Evolutionary conservation across 805 yeast species (phyloP).

Genomic region (Wickerhamomyces strasburgensis): DNA sequence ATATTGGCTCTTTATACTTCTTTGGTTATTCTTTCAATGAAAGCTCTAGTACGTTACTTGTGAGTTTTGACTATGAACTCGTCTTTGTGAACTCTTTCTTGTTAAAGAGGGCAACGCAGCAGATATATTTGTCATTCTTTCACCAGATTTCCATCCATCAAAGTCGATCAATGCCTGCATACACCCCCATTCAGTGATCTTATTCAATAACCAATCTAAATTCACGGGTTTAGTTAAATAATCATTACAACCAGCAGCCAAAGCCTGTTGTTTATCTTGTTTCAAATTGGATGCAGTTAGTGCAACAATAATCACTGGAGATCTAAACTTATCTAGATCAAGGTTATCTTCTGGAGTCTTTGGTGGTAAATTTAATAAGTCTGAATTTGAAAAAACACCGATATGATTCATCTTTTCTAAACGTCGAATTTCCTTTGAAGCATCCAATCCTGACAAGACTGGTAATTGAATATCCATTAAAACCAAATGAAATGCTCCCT

Average conservation of each 20-base stretch:
- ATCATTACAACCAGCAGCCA: constrained; percentile 97
- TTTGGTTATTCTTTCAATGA: no score
- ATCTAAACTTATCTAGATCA: constrained; percentile 61
- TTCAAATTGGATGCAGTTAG: constrained; percentile 87
- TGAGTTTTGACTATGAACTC: constrained; percentile 3
- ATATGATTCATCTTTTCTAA: constrained; percentile 76
- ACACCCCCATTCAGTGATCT: constrained; percentile 97
- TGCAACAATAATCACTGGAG: constrained; percentile 98
- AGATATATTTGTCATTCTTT: constrained; percentile 34
- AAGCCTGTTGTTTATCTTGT: constrained; percentile 82
- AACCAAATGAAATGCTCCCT: constrained; percentile 91
- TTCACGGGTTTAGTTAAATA: constrained; percentile 95
- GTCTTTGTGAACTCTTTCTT: constrained; percentile 14
- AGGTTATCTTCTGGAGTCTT: constrained; percentile 45
- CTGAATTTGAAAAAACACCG: constrained; percentile 39
- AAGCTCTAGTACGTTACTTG: background rate
- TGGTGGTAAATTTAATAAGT: constrained; percentile 19
- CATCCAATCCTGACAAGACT: constrained; percentile 92
- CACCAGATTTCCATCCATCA: constrained; percentile 76
- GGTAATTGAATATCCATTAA: constrained; percentile 98
- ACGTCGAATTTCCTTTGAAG: constrained; percentile 84
- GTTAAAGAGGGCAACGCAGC: constrained; percentile 25
- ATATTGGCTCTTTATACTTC: no score
- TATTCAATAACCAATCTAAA: constrained; percentile 87
- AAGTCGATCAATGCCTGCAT: constrained; percentile 97